Conservation (phyloP, 108 stramenopile genomes). For the Chaetoceros tenuissimus region DNA sequence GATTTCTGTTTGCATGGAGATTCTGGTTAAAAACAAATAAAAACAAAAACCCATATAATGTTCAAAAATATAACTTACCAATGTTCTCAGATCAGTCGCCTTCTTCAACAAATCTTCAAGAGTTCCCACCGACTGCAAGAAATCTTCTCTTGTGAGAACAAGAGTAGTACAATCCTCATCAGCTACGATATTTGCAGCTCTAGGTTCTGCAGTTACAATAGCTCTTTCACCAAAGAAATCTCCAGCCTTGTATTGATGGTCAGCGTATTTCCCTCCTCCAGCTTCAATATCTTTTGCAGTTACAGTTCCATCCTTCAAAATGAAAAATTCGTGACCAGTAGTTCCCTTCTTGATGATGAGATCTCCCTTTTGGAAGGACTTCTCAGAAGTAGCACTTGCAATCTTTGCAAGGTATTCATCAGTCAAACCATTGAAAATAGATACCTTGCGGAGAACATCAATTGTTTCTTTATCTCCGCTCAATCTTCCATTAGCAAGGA, state of each 20-base stretch:
- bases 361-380: conserved; percentile 47
- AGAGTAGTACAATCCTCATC: conserved; percentile 30
- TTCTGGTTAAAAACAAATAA: too few relatives aligned
- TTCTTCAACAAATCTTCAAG: conserved; percentile 42
- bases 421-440: conserved; percentile 50
- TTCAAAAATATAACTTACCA: background rate
- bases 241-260: conserved; percentile 29
- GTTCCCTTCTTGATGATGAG: conserved; percentile 61
- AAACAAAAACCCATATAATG: background rate
- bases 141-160: conserved; percentile 36
- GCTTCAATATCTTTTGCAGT: conserved; percentile 64
- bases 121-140: conserved; percentile 56
- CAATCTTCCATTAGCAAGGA: conserved; percentile 46
- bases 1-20: too few relatives aligned
- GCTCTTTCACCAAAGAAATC: conserved; percentile 91
- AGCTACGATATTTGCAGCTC: conserved; percentile 70
- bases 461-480: conserved; percentile 58
- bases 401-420: conserved; percentile 35
- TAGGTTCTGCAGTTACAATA: conserved; percentile 82
- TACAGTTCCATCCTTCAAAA: conserved; percentile 63
- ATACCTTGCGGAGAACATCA: conserved; percentile 47
- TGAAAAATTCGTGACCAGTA: conserved; percentile 76
- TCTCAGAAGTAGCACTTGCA: conserved; percentile 32
- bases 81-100: conserved; percentile 16
- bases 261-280: conserved; percentile 31